Evolutionary conservation across 139 green algal genomes (phyloP).

Genomic region (Desmodesmus armatus): DNA sequence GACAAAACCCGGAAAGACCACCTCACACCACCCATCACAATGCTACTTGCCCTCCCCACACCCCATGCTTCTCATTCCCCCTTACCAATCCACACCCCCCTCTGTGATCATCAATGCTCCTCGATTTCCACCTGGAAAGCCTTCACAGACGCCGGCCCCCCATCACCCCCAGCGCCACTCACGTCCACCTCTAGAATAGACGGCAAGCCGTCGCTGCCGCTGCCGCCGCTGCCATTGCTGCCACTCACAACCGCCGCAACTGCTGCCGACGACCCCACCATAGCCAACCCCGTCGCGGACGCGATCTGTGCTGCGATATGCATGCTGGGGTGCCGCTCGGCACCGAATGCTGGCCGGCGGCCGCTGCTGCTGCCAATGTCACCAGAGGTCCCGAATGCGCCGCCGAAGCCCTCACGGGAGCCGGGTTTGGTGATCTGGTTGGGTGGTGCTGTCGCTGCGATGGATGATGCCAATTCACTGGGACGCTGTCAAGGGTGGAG

Average conservation of each 20-base stretch:
- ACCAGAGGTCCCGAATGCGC: not conserved
- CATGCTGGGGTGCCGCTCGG: slow-evolving; percentile 41
- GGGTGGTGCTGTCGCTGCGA: not conserved
- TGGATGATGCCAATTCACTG: slow-evolving; percentile 47
- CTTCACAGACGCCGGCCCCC: too few relatives aligned
- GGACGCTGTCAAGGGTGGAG: slow-evolving; percentile 71
- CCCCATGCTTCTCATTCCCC: too few relatives aligned
- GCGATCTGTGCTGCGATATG: slow-evolving; percentile 38
- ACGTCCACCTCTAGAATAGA: slow-evolving; percentile 4
- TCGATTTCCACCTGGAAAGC: too few relatives aligned
- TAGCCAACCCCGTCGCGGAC: slow-evolving; percentile 3
- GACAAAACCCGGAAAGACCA: not conserved
- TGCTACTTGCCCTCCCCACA: too few relatives aligned
- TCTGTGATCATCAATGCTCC: too few relatives aligned
- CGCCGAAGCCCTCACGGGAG: not conserved
- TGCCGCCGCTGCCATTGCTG: not conserved
- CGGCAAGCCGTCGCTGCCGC: not conserved
- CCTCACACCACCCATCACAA: not conserved
- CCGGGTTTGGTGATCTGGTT: not conserved
- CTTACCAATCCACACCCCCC: too few relatives aligned
- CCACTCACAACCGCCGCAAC: not conserved
- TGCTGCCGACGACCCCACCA: not conserved
- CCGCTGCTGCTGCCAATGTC: not conserved
- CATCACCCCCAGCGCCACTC: not conserved
- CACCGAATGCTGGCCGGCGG: not conserved